Evolutionary conservation across 768 basidiomycete genomes (phyloP).

Genomic region (Inosperma sp.): DNA sequence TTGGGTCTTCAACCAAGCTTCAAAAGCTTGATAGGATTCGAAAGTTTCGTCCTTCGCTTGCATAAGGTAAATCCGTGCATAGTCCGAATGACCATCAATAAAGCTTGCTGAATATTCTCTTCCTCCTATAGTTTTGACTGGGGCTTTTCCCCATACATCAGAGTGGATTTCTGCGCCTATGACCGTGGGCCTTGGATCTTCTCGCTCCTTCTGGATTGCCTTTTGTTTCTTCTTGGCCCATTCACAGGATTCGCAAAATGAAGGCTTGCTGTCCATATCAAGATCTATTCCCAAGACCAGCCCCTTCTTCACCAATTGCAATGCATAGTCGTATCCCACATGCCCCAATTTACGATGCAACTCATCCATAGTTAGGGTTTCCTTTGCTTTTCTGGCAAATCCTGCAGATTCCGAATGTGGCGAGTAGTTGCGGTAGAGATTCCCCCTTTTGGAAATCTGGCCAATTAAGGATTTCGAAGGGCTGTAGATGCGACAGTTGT

Average conservation of each 20-base stretch:
- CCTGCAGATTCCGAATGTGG: not conserved
- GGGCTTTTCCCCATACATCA: no score
- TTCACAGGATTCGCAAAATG: no score
- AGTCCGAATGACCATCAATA: no score
- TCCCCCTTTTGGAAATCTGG: constrained; percentile 16
- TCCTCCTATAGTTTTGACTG: no score
- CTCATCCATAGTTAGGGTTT: constrained; percentile 11
- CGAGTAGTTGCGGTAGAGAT: constrained; percentile 18
- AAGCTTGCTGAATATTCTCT: no score
- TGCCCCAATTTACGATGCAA: constrained; percentile 28
- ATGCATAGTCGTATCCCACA: constrained; percentile 18
- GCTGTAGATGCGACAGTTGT: constrained; percentile 24
- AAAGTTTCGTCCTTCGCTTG: constrained; percentile 29
- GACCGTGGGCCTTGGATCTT: no score
- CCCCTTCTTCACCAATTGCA: constrained; percentile 22
- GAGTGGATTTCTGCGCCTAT: no score
- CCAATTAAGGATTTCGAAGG: constrained; percentile 17
- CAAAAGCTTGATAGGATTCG: constrained; percentile 21
- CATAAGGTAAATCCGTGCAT: no score
- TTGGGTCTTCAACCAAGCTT: constrained; percentile 25
- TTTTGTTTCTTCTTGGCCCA: no score
- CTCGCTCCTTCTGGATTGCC: no score
- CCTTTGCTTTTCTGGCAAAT: constrained; percentile 10
- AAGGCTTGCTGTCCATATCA: no score
- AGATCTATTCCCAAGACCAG: no score